Conservation (phyloP, 306 rosid genomes). For the Begonia fuchsioides region DNA sequence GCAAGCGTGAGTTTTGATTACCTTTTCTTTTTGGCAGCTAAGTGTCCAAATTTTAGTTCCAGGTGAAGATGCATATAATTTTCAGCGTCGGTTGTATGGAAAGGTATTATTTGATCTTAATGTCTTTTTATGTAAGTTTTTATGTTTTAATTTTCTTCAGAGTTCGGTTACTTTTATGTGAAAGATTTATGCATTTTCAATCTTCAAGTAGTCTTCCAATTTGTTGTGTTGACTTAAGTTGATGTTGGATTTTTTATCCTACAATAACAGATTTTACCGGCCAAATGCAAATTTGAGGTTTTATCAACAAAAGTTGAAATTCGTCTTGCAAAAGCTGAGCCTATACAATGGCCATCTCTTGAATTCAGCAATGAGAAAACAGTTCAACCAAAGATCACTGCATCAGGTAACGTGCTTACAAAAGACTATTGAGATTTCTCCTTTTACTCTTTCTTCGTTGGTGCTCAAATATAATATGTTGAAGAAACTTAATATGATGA, state of each 20-base stretch:
- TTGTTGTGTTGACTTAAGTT: too few relatives aligned
- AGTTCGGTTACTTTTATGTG: too few relatives aligned
- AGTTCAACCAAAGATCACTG: slow-evolving; percentile 21
- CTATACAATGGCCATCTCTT: slow-evolving; percentile 41
- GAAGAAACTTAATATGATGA: too few relatives aligned
- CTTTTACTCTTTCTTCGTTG: too few relatives aligned
- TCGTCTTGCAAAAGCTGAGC: slow-evolving; percentile 60
- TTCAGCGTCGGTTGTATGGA: slow-evolving; percentile 68
- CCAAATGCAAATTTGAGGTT: slow-evolving; percentile 36
- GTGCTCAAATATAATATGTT: too few relatives aligned
- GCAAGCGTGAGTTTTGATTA: neutral
- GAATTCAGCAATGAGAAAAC: slow-evolving; percentile 36
- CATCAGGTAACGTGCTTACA: slow-evolving; percentile 22
- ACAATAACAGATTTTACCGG: slow-evolving; percentile 45
- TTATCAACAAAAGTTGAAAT: slow-evolving; percentile 74
- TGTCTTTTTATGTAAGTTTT: neutral
- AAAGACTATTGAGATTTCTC: too few relatives aligned
- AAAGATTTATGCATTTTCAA: too few relatives aligned
- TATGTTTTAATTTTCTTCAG: neutral
- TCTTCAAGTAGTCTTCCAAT: too few relatives aligned
- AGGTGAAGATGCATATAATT: slow-evolving; percentile 50
- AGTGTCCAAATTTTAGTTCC: slow-evolving; percentile 47
- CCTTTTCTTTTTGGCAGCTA: slow-evolving; percentile 34
- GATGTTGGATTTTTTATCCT: slow-evolving; percentile 4
- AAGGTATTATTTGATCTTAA: slow-evolving; percentile 38